phyloP scores from a whole-genome alignment of 2,329 filamentous ascomycete species.

The Aspergillus piperis region DNA sequence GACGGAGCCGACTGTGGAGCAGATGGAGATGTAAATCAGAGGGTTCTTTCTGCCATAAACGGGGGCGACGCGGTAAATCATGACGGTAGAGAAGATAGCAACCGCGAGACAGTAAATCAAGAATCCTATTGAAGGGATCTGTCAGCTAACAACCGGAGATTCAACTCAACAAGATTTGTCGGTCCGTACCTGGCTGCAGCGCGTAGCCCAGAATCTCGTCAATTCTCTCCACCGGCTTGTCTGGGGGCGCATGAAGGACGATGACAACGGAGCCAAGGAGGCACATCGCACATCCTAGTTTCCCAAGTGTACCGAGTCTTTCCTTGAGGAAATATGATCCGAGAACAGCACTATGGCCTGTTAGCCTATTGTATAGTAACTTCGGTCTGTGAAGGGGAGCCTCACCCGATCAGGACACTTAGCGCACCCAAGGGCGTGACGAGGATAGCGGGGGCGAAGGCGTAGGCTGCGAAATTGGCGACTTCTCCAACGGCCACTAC shows the following conservation, averaged over 20 bases:
- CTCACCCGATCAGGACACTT: slow-evolving; percentile 82
- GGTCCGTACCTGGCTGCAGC: slow-evolving; percentile 75
- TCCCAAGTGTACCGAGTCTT: slow-evolving; percentile 83
- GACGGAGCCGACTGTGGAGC: slow-evolving; percentile 92
- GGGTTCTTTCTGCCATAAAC: slow-evolving; percentile 92
- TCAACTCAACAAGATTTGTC: neutral
- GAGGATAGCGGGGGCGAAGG: slow-evolving; percentile 96
- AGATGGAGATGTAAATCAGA: slow-evolving; percentile 94
- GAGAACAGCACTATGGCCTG: slow-evolving; percentile 68
- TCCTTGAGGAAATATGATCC: slow-evolving; percentile 94
- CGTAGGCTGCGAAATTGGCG: slow-evolving; percentile 97
- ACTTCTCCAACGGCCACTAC: slow-evolving; percentile 88
- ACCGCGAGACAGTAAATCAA: slow-evolving; percentile 81
- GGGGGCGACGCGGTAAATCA: slow-evolving; percentile 95
- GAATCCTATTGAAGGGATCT: slow-evolving; percentile 65
- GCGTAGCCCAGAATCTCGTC: slow-evolving; percentile 91
- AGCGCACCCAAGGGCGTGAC: slow-evolving; percentile 93
- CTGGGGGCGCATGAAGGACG: slow-evolving; percentile 92
- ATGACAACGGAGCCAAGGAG: slow-evolving; percentile 96
- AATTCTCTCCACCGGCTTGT: slow-evolving; percentile 86
- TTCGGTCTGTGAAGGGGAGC: slow-evolving; percentile 5
- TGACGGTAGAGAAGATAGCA: slow-evolving; percentile 78
- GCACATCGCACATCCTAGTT: slow-evolving; percentile 93
- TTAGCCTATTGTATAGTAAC: slow-evolving; percentile 20
- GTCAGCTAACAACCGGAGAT: neutral